A percentile compares a stretch with the other conserved stretches of the same genome.
Conservation (phyloP, 345 rosid genomes). For the Eucalyptus cloeziana region DNA sequence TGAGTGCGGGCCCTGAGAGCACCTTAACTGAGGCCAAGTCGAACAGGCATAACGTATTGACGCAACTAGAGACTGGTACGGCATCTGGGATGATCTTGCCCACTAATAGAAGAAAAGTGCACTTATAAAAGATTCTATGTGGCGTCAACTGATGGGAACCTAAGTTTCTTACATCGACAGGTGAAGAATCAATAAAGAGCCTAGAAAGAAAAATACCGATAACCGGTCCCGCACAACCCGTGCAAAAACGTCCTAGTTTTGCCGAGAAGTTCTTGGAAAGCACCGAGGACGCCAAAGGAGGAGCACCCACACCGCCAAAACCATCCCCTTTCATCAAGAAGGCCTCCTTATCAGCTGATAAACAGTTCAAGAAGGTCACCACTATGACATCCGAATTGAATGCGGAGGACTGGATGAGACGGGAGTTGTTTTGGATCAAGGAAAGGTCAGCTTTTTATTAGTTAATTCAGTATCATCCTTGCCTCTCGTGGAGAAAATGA, state of each 20-base stretch:
- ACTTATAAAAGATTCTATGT: background rate
- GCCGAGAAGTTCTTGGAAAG: background rate
- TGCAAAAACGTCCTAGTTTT: background rate
- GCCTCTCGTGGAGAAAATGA: background rate
- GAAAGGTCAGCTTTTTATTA: conserved; percentile 16
- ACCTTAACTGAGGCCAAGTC: conserved; percentile 6
- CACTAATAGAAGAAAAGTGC: background rate
- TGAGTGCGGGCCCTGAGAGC: background rate
- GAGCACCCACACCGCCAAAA: background rate
- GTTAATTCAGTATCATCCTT: background rate
- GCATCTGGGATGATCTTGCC: background rate
- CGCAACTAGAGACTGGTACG: background rate
- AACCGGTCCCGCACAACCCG: background rate
- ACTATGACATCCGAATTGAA: background rate
- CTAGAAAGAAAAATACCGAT: background rate
- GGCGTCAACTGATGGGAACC: background rate
- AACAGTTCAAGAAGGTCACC: background rate
- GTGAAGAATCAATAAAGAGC: background rate
- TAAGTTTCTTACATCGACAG: background rate
- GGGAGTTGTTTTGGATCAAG: conserved; percentile 33
- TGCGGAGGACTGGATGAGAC: conserved; percentile 43
- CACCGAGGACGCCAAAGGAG: background rate
- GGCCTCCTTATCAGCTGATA: conserved; percentile 7
- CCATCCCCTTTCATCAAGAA: conserved; percentile 7
- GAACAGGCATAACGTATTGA: conserved; percentile 1